A percentile compares a stretch with the other conserved stretches of the same genome.
Conservation (phyloP, 2,329 filamentous ascomycete species). For the Chrysoporthe deuterocubensis region DNA sequence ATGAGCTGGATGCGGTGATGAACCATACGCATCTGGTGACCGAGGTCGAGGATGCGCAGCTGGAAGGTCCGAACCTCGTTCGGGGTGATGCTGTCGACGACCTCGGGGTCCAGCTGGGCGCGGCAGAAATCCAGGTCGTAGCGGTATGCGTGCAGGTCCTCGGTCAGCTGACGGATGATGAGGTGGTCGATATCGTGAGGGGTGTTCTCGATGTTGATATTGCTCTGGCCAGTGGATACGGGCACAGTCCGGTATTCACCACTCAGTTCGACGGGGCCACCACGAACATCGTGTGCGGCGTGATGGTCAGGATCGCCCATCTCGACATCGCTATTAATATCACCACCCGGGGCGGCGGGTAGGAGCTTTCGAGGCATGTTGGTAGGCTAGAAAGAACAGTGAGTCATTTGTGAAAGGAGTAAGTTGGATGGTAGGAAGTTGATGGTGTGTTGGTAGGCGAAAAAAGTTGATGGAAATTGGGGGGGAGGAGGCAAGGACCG, state of each 20-base stretch:
- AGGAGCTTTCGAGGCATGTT: constrained; percentile 10
- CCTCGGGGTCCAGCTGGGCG: constrained; percentile 37
- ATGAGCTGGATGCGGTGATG: constrained; percentile 47
- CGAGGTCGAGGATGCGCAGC: constrained; percentile 47
- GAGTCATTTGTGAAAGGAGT: background rate
- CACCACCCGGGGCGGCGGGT: constrained; percentile 7
- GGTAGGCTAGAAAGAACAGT: background rate
- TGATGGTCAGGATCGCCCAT: constrained; percentile 1
- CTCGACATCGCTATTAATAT: constrained; percentile 15
- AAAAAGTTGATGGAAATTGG: background rate
- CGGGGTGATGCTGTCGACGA: constrained; percentile 41
- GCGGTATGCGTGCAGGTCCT: constrained; percentile 48
- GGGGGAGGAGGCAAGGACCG: background rate
- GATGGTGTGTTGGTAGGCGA: background rate
- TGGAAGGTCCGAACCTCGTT: constrained; percentile 47
- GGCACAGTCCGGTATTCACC: background rate
- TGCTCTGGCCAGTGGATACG: constrained; percentile 1
- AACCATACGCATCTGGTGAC: constrained; percentile 49
- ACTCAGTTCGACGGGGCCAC: background rate
- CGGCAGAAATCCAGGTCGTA: constrained; percentile 49
- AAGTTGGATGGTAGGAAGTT: background rate
- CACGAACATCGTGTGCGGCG: background rate
- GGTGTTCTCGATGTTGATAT: constrained; percentile 22
- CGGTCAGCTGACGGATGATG: constrained; percentile 42
- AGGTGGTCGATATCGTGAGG: constrained; percentile 37